These are phyloP conservation scores for Sanghuangporus baumii DNA, from an alignment of 1,284 basidiomycete species.

Conservation along the genomic window DNA sequence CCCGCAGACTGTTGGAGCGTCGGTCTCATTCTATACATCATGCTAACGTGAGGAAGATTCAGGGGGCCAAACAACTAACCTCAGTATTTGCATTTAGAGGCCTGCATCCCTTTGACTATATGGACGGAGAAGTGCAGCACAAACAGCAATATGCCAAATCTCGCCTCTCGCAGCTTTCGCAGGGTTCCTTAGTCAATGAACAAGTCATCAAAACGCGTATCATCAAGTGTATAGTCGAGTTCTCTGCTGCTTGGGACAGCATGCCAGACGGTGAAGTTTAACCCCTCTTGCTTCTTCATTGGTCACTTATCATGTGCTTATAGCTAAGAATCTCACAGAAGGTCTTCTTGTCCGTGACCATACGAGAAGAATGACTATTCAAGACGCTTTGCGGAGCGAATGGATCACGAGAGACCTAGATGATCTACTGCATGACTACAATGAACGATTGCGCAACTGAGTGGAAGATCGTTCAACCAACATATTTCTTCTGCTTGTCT, in stretches of 20 bases:
- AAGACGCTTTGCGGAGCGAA: constrained; percentile 46
- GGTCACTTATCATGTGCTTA: constrained; percentile 1
- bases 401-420: constrained; percentile 62
- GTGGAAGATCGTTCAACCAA: neutral
- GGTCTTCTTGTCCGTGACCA: constrained; percentile 54
- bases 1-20: constrained; percentile 82
- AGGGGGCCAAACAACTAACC: neutral
- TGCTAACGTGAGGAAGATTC: constrained; percentile 59
- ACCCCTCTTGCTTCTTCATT: constrained; percentile 11
- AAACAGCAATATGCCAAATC: constrained; percentile 19
- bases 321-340: constrained; percentile 53
- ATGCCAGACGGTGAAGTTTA: constrained; percentile 49
- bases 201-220: constrained; percentile 62
- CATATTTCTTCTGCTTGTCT: neutral
- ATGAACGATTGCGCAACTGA: constrained; percentile 38
- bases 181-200: constrained; percentile 46
- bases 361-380: constrained; percentile 52
- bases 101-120: constrained; percentile 68
- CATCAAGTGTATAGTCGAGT: constrained; percentile 53
- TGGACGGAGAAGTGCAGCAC: constrained; percentile 21
- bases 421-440: constrained; percentile 55
- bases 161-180: constrained; percentile 36
- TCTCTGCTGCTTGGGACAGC: constrained; percentile 46
- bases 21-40: constrained; percentile 73
- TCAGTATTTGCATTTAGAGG: constrained; percentile 39